These are phyloP conservation scores for Tripterygium wilfordii DNA, from an alignment of 177 flowering plant species.

Conservation along the genomic window DNA sequence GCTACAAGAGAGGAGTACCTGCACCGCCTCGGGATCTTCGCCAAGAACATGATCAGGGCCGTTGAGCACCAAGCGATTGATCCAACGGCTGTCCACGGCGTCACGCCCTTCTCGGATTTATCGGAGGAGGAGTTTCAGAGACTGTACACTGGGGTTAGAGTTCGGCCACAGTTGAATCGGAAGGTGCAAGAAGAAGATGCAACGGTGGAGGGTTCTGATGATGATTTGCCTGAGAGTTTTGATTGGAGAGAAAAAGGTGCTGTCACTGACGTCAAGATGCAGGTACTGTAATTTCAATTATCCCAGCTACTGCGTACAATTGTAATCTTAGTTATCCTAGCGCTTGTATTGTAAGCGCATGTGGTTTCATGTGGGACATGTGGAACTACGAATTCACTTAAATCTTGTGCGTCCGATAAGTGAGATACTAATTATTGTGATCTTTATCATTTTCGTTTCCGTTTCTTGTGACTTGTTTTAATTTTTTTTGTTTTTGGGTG, in stretches of 20 bases:
- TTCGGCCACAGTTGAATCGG: constrained; percentile 6
- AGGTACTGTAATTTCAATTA: constrained; percentile 32
- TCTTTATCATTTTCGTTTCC: too few relatives aligned
- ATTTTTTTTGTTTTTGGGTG: background rate
- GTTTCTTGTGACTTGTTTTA: too few relatives aligned
- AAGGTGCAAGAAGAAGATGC: too few relatives aligned
- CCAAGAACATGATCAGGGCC: constrained; percentile 55
- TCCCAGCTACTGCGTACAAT: too few relatives aligned
- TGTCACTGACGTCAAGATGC: constrained; percentile 75
- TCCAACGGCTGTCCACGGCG: constrained; percentile 77
- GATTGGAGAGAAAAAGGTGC: constrained; percentile 95
- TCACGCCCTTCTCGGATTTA: constrained; percentile 79
- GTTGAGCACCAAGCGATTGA: constrained; percentile 73
- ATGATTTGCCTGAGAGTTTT: constrained; percentile 64
- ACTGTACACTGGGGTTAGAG: constrained; percentile 44
- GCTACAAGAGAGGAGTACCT: constrained; percentile 58
- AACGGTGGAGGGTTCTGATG: too few relatives aligned
- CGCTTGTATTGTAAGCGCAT: too few relatives aligned
- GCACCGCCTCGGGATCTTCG: constrained; percentile 61
- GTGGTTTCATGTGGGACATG: too few relatives aligned
- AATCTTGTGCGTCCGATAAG: too few relatives aligned
- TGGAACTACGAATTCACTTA: too few relatives aligned
- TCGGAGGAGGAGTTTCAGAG: constrained; percentile 68
- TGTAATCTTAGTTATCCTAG: too few relatives aligned
- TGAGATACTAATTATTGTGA: too few relatives aligned